Percentiles rank a stretch among this genome's conserved stretches.
These are phyloP conservation scores for Penicillium longicatenatum DNA, from an alignment of 495 filamentous ascomycete species.

Conservation along the genomic window DNA sequence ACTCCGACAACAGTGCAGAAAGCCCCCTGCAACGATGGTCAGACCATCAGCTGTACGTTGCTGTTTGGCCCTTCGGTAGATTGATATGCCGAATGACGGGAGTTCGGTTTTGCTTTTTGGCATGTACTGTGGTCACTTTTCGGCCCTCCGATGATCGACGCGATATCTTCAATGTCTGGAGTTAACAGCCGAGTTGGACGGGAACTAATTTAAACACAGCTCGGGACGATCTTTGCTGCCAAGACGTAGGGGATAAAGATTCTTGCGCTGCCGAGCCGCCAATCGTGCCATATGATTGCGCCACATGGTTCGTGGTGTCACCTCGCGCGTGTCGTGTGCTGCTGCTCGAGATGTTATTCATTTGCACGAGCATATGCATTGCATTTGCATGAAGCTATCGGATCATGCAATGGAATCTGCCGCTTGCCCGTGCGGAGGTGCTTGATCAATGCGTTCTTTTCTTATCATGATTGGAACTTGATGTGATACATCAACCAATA, in stretches of 20 bases:
- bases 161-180: neutral
- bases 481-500: neutral
- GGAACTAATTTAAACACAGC: slow-evolving; percentile 1
- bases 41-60: neutral
- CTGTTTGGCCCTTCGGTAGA: neutral
- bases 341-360: neutral
- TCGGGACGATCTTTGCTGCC: slow-evolving; percentile 4
- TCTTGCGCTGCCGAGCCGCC: slow-evolving; percentile 12
- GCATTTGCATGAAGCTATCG: neutral
- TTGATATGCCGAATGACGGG: neutral
- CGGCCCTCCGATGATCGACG: slow-evolving; percentile 14
- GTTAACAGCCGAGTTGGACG: slow-evolving; percentile 2
- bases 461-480: neutral
- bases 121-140: neutral
- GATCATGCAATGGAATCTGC: neutral
- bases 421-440: neutral
- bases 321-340: neutral
- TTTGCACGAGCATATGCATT: neutral
- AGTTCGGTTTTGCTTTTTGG: neutral
- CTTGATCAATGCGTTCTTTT: neutral
- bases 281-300: slow-evolving; percentile 10
- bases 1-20: neutral
- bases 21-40: neutral
- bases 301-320: slow-evolving; percentile 12
- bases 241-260: slow-evolving; percentile 14